These are phyloP conservation scores for Mycosphaerella sp. DNA, from an alignment of 2,329 filamentous ascomycete species.

Conservation along the genomic window DNA sequence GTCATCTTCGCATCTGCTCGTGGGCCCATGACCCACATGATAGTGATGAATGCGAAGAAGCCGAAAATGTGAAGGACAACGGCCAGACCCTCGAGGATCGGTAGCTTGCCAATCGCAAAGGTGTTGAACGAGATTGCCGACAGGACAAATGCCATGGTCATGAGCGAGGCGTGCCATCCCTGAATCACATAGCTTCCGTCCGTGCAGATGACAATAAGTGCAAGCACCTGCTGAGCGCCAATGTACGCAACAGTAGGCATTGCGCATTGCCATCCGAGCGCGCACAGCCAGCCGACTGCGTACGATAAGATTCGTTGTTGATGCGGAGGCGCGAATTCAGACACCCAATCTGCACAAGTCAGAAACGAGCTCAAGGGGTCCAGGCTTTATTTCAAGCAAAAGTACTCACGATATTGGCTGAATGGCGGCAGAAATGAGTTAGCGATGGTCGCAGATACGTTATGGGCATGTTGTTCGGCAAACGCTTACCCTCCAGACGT, in stretches of 20 bases:
- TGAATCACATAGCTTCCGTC: conserved; percentile 23
- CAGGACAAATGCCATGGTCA: conserved; percentile 25
- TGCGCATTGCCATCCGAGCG: conserved; percentile 30
- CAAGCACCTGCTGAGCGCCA: conserved; percentile 27
- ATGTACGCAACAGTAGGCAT: conserved; percentile 28
- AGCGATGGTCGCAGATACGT: neutral
- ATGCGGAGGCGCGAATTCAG: conserved; percentile 45
- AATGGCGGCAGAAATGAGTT: conserved; percentile 20
- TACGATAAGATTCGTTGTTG: conserved; percentile 53
- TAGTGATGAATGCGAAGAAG: conserved; percentile 29
- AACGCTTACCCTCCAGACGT: conserved; percentile 49
- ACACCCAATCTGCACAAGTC: conserved; percentile 31
- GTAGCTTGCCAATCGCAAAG: conserved; percentile 28
- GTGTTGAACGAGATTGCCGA: conserved; percentile 30
- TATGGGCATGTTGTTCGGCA: conserved; percentile 35
- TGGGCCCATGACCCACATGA: conserved; percentile 29
- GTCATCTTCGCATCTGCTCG: conserved; percentile 16
- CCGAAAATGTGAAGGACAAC: conserved; percentile 28
- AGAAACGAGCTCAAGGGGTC: neutral
- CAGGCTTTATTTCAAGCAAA: neutral
- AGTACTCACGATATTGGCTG: neutral
- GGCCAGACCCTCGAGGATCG: conserved; percentile 28
- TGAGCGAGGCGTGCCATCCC: conserved; percentile 23
- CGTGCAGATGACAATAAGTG: conserved; percentile 24
- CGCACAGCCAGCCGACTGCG: conserved; percentile 39